phyloP scores from a whole-genome alignment of 2,329 filamentous ascomycete genomes.

The Cladosporium sp. region DNA sequence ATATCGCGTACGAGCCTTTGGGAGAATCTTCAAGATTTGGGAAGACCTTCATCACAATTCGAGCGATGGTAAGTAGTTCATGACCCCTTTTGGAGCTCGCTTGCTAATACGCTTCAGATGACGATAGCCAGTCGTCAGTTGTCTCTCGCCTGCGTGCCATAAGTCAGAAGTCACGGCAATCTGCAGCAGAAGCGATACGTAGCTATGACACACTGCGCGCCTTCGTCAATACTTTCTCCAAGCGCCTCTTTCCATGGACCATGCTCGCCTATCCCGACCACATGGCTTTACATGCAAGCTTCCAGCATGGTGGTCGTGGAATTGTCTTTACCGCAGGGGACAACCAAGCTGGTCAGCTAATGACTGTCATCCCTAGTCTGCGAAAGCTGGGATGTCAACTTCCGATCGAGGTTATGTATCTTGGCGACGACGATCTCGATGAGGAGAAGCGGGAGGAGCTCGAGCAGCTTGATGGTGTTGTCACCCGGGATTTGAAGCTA shows the following conservation, averaged over 20 bases:
- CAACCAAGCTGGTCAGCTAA: slow-evolving; percentile 39
- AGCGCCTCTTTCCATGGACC: slow-evolving; percentile 36
- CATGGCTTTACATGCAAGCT: slow-evolving; percentile 40
- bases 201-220: slow-evolving; percentile 40
- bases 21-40: slow-evolving; percentile 15
- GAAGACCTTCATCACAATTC: slow-evolving; percentile 13
- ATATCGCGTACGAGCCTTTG: slow-evolving; percentile 13
- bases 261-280: slow-evolving; percentile 42
- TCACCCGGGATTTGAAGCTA: slow-evolving; percentile 41
- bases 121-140: no score
- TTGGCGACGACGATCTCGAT: slow-evolving; percentile 42
- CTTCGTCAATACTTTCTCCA: slow-evolving; percentile 29
- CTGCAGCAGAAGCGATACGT: slow-evolving; percentile 23
- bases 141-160: no score
- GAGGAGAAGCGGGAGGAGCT: slow-evolving; percentile 39
- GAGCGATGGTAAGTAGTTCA: slow-evolving; percentile 15
- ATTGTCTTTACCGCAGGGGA: slow-evolving; percentile 45
- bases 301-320: slow-evolving; percentile 36
- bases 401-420: slow-evolving; percentile 39
- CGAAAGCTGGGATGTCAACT: slow-evolving; percentile 37
- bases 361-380: slow-evolving; percentile 40
- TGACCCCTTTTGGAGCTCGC: slow-evolving; percentile 21
- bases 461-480: slow-evolving; percentile 40
- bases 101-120: no score
- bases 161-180: no score